phyloP scores from a whole-genome alignment of 192 early-diverging fungal genomes.

The Rhizophagus prolifer region DNA sequence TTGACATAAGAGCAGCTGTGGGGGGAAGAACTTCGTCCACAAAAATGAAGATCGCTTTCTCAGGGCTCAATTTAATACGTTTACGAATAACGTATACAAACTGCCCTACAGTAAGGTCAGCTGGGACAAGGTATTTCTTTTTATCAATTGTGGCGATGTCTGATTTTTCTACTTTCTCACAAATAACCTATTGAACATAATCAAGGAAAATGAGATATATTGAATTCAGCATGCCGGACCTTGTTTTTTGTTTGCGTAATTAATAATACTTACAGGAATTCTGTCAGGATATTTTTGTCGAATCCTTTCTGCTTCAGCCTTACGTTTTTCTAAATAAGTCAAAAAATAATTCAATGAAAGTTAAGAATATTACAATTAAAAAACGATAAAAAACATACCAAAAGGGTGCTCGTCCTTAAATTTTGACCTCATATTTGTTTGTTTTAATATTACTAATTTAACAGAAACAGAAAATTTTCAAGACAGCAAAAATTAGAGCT shows the following conservation, averaged over 20 bases:
- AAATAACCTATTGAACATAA: conserved; percentile 57
- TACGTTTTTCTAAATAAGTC: conserved; percentile 78
- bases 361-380: not conserved
- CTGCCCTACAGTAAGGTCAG: conserved; percentile 95
- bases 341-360: not conserved
- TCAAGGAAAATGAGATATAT: too few relatives aligned
- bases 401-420: conserved; percentile 98
- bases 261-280: conserved; percentile 59
- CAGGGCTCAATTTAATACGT: conserved; percentile 93
- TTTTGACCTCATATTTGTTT: conserved; percentile 56
- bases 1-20: conserved; percentile 85
- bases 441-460: not conserved
- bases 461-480: not conserved
- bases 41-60: conserved; percentile 99
- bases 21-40: conserved; percentile 97
- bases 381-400: conserved; percentile 55
- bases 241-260: not conserved
- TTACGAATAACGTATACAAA: conserved; percentile 97
- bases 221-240: too few relatives aligned
- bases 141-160: conserved; percentile 97
- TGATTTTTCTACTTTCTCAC: conserved; percentile 96
- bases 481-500: not conserved
- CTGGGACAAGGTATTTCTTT: conserved; percentile 98
- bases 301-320: conserved; percentile 94
- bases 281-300: conserved; percentile 94